phyloP scores from a whole-genome alignment of 306 rosid genomes.

The Heteromeles arbutifolia region DNA sequence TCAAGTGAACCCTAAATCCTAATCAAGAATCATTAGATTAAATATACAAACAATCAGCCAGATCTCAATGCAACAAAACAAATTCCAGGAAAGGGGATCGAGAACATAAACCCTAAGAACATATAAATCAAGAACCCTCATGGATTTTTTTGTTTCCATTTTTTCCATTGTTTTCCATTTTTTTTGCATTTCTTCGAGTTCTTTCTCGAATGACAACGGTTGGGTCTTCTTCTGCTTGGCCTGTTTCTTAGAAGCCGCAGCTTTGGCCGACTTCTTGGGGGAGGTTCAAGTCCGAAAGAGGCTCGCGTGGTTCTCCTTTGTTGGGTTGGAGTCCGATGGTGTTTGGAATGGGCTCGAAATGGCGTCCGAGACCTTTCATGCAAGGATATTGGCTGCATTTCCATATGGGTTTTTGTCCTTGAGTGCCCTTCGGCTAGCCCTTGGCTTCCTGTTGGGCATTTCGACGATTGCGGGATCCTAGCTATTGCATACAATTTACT shows the following conservation, averaged over 20 bases:
- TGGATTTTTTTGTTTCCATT: not conserved
- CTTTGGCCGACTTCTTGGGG: conserved; percentile 40
- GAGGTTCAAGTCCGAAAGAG: conserved; percentile 32
- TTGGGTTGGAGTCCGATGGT: not conserved
- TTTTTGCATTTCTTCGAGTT: conserved; percentile 71
- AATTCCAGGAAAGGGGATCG: no score
- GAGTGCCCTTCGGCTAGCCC: conserved; percentile 50
- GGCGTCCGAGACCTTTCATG: conserved; percentile 24
- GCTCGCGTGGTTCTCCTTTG: conserved; percentile 39
- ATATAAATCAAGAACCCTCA: no score
- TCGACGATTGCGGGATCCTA: conserved; percentile 21
- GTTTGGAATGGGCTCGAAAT: conserved; percentile 4
- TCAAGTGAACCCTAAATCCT: no score
- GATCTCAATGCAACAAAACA: no score
- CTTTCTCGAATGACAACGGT: conserved; percentile 53
- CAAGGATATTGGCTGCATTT: conserved; percentile 26
- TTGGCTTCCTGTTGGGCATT: conserved; percentile 40
- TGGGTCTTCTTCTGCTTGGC: conserved; percentile 18
- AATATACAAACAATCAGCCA: no score
- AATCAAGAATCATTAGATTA: no score
- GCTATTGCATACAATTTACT: no score
- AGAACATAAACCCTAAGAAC: no score
- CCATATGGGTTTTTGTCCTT: conserved; percentile 54
- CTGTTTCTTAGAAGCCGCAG: conserved; percentile 51
- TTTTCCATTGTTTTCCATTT: conserved; percentile 41